phyloP scores from a whole-genome alignment of 2,329 filamentous ascomycete species.

The Helminthosporium solani region DNA sequence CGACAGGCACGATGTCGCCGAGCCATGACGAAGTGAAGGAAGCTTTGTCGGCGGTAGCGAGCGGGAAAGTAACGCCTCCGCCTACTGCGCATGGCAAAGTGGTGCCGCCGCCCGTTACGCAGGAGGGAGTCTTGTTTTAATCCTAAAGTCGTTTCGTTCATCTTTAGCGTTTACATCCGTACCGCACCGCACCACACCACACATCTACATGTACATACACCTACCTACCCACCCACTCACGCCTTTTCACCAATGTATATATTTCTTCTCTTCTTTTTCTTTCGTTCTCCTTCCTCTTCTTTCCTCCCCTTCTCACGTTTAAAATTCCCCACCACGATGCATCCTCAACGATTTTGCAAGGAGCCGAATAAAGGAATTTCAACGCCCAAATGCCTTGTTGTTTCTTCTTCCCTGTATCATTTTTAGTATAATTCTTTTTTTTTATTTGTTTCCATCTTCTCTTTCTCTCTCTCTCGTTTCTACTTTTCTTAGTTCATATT shows the following conservation, averaged over 20 bases:
- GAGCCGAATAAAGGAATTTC: conserved; percentile 2
- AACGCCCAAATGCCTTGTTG: too few species aligned
- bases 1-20: background rate
- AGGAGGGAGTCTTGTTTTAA: conserved; percentile 4
- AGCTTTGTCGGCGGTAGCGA: background rate
- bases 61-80: background rate
- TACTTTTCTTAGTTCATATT: background rate
- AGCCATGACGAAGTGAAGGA: conserved; percentile 3
- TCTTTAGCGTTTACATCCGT: too few species aligned
- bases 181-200: too few species aligned
- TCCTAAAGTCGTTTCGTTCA: background rate
- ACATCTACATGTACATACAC: too few species aligned
- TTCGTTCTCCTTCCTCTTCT: too few species aligned
- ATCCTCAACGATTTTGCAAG: conserved; percentile 4
- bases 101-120: conserved; percentile 3
- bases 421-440: too few species aligned
- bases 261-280: too few species aligned
- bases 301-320: background rate
- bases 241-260: too few species aligned
- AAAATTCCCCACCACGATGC: conserved; percentile 3
- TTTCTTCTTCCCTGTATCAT: too few species aligned
- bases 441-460: too few species aligned
- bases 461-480: background rate
- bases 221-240: too few species aligned
- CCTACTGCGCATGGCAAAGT: background rate